Conservation (phyloP, 441 rosid genomes). For the Corymbia calophylla region DNA sequence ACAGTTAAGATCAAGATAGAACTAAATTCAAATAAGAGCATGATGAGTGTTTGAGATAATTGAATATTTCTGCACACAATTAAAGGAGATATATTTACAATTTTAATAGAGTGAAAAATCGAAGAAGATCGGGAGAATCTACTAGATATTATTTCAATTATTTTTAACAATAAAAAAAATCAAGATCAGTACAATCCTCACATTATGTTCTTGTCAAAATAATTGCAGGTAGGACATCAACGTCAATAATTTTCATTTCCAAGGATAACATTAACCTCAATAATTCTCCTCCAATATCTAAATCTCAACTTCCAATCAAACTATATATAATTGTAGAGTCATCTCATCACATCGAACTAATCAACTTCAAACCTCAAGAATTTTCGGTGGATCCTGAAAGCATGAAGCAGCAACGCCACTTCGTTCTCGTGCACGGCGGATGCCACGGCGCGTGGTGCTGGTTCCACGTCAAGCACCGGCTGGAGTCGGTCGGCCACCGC, state of each 20-base stretch:
- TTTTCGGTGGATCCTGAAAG: background rate
- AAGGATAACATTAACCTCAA: background rate
- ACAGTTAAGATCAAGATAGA: background rate
- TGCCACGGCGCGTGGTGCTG: slow-evolving; percentile 59
- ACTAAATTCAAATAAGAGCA: background rate
- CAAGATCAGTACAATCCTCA: background rate
- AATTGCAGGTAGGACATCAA: background rate
- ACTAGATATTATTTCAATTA: background rate
- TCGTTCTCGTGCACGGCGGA: slow-evolving; percentile 40
- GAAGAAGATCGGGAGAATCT: background rate
- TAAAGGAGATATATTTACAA: background rate
- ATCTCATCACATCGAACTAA: background rate
- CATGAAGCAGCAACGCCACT: slow-evolving; percentile 10
- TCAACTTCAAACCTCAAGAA: background rate
- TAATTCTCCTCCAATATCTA: background rate
- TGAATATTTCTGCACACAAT: background rate
- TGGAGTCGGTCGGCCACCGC: slow-evolving; percentile 36
- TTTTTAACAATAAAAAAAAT: background rate
- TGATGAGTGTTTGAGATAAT: background rate
- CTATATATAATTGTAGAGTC: background rate
- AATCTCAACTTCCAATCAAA: background rate
- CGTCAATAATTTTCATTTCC: background rate
- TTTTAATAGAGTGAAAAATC: background rate
- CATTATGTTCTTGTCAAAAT: background rate
- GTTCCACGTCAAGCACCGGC: slow-evolving; percentile 39